Evolutionary conservation across 257 asterid genomes (phyloP).

Genomic region (Nicotiana benthamiana): DNA sequence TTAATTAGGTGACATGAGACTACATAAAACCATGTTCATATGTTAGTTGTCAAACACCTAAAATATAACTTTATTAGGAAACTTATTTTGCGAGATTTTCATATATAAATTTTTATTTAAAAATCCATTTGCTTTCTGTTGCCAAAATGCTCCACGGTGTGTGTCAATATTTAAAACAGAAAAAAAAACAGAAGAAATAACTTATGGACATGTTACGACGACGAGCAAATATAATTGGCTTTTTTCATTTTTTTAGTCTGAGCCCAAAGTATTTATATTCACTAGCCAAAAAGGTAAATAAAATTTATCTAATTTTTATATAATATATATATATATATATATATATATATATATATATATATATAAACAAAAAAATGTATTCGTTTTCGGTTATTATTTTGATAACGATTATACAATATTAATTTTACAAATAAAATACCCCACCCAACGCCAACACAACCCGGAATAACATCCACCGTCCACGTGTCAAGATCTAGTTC

Average conservation of each 20-base stretch:
- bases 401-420: too few relatives aligned
- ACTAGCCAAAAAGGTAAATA: too few relatives aligned
- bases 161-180: neutral
- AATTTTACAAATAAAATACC: neutral
- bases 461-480: neutral
- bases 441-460: neutral
- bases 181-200: neutral
- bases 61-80: neutral
- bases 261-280: too few relatives aligned
- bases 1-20: neutral
- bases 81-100: neutral
- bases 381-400: too few relatives aligned
- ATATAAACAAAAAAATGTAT: too few relatives aligned
- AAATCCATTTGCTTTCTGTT: neutral
- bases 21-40: neutral
- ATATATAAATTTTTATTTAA: neutral
- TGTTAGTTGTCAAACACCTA: neutral
- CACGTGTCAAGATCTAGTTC: slow-evolving; percentile 13
- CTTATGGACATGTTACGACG: neutral
- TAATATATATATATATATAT: too few relatives aligned
- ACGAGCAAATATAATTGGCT: too few relatives aligned
- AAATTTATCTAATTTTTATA: too few relatives aligned
- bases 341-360: too few relatives aligned
- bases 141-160: neutral
- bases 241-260: too few relatives aligned